Evolutionary conservation across 2,329 filamentous ascomycete species (phyloP).

Genomic region (Monosporascus sp.): DNA sequence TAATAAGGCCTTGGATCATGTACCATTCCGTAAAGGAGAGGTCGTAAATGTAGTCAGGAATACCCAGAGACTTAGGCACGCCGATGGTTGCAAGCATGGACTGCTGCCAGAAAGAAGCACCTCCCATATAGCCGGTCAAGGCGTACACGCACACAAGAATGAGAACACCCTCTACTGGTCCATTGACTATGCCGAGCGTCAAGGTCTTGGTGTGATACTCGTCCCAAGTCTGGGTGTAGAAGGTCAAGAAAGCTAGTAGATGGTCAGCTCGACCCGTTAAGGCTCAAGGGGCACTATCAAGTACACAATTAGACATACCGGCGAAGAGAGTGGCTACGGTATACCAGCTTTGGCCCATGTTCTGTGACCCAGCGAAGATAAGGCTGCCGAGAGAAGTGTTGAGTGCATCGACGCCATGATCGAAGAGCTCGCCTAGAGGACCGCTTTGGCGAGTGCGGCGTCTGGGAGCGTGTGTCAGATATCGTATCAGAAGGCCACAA

Average conservation of each 20-base stretch:
- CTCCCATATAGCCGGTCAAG: conserved; percentile 78
- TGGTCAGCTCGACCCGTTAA: conserved; percentile 8
- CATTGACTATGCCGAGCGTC: conserved; percentile 85
- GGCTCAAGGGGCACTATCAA: not conserved
- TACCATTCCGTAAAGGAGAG: conserved; percentile 90
- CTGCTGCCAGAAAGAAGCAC: conserved; percentile 89
- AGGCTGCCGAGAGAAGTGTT: conserved; percentile 94
- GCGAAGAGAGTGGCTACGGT: conserved; percentile 80
- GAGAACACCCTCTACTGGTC: conserved; percentile 89
- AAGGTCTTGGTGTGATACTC: conserved; percentile 98
- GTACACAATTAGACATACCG: conserved; percentile 45
- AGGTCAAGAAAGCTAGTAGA: conserved; percentile 73
- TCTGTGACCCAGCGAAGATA: conserved; percentile 87
- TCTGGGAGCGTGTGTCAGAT: conserved; percentile 33
- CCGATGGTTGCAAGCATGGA: conserved; percentile 69
- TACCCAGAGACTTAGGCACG: conserved; percentile 54
- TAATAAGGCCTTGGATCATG: conserved; percentile 75
- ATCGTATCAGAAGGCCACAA: not conserved
- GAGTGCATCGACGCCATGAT: conserved; percentile 93
- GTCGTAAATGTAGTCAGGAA: conserved; percentile 69
- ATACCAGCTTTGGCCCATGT: conserved; percentile 87
- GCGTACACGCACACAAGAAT: conserved; percentile 77
- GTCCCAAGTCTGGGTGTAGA: conserved; percentile 98
- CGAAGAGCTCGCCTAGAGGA: conserved; percentile 91
- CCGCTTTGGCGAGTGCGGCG: conserved; percentile 88